Evolutionary conservation across 495 filamentous ascomycete genomes (phyloP), one percentile per base, ranked within the genome.

Genomic region (Lasiosphaeria miniovina): DNA sequence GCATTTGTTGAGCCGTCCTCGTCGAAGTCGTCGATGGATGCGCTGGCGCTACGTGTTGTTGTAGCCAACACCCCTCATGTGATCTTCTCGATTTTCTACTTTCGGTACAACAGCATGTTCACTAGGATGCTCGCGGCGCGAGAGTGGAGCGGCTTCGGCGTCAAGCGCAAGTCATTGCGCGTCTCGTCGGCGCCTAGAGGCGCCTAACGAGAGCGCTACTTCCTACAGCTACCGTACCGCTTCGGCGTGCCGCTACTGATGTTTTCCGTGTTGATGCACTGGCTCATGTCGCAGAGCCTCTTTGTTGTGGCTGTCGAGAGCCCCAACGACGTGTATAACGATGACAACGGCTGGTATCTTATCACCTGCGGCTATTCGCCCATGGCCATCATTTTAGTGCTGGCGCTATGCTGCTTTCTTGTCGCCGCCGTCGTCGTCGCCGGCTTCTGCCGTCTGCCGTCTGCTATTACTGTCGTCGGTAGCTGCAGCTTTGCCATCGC

Each of bases 401-500:
- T 72, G 12, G 49, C 74, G 14, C 61, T 68, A 4, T 56, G 61
- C 24, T 41, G 78, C 2, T 36, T 73, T 7, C 57, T 78, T 5
- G 60, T 73, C 1, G 45, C 58, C 0, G 40, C 65, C 11, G 52
- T 76, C 12, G 24, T 61, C 0, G 55, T 48, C 14, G 61, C 64
- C 0, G 66, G 68, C 24, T 52, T 71, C 11, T 57, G 61, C 15
- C 72, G 74, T 59, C 54, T 54, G 14, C 65, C 62, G 4, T 38
- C 51, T 2, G 61, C 61, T 1, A 77, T 82, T 58, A 76, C 79
- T 1, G 52, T 81, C 1, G 75, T 73, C 0, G 72, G 68, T 4
- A 71, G 67, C 51, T 79, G 72, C 55, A 79, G 75, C 55, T 68
- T 71, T 6, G 79, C 72, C 3, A 77, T 84, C 35, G 78, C 76